A percentile compares a stretch with the other conserved stretches of the same genome.
Conservation (phyloP, 176 grass and related monocot genomes). For the Puccinellia tenuiflora region DNA sequence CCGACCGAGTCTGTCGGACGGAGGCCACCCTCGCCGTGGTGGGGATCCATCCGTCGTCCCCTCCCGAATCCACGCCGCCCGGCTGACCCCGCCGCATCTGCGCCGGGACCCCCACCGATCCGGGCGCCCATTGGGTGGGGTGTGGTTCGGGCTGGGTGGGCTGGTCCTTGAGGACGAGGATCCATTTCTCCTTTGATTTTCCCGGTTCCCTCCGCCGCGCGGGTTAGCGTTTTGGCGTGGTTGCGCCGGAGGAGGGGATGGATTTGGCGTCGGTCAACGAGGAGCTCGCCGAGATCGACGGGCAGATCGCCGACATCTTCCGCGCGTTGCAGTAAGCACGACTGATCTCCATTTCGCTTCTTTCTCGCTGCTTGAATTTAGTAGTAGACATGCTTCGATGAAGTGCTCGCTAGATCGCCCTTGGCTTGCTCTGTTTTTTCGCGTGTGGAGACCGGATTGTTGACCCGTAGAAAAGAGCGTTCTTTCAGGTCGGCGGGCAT, state of each 20-base stretch:
- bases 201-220: not conserved
- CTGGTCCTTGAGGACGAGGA: not conserved
- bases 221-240: not conserved
- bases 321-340: slow-evolving; percentile 87
- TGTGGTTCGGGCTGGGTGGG: not conserved
- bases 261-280: slow-evolving; percentile 89
- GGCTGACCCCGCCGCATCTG: not conserved
- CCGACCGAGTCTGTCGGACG: slow-evolving; percentile 21
- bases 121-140: not conserved
- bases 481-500: not conserved
- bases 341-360: not conserved
- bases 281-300: slow-evolving; percentile 83
- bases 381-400: not conserved
- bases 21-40: not conserved
- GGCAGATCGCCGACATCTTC: slow-evolving; percentile 82
- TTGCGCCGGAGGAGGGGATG: slow-evolving; percentile 29
- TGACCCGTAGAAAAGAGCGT: not conserved
- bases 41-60: not conserved
- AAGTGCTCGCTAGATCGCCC: slow-evolving; percentile 10
- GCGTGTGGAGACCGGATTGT: not conserved
- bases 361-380: not conserved
- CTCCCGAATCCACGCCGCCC: not conserved
- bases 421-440: not conserved
- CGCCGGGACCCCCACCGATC: slow-evolving; percentile 7
- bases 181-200: slow-evolving; percentile 10